phyloP scores from a whole-genome alignment of 257 asterid species.

The Nicotiana attenuata region DNA sequence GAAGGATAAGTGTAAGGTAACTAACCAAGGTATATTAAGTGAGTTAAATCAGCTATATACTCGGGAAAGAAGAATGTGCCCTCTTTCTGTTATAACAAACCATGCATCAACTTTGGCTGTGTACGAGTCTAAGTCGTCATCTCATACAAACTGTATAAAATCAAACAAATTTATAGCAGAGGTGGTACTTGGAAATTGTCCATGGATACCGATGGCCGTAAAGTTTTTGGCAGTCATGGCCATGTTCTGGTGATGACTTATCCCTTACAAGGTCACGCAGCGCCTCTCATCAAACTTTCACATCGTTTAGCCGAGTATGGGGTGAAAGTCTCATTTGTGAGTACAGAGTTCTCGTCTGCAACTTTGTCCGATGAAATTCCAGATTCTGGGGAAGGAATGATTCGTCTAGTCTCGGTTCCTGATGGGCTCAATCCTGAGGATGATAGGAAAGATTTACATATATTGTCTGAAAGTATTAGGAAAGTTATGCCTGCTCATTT shows the following conservation, averaged over 20 bases:
- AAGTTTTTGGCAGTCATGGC: not conserved
- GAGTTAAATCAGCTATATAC: not conserved
- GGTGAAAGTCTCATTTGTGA: conserved; percentile 35
- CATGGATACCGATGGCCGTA: too few species aligned
- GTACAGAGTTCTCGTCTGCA: conserved; percentile 16
- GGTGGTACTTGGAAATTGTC: not conserved
- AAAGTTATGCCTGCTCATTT: conserved; percentile 31
- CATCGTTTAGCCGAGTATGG: conserved; percentile 33
- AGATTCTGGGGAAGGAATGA: not conserved
- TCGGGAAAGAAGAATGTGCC: not conserved
- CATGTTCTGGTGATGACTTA: conserved; percentile 39
- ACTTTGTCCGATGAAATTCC: not conserved
- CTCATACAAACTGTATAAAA: not conserved
- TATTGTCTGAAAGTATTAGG: conserved; percentile 23
- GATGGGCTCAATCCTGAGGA: conserved; percentile 31
- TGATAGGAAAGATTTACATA: conserved; percentile 27
- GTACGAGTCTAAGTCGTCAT: too few species aligned
- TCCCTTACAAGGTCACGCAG: conserved; percentile 52
- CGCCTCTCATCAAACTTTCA: conserved; percentile 43
- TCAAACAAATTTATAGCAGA: not conserved
- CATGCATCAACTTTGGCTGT: too few species aligned
- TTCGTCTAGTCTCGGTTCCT: conserved; percentile 29
- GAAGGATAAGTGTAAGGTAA: too few species aligned
- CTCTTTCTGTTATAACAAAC: not conserved
- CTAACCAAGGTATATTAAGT: too few species aligned